These are phyloP conservation scores for Arabidopsis hybrid DNA, from an alignment of 441 rosid genomes.

Conservation along the genomic window DNA sequence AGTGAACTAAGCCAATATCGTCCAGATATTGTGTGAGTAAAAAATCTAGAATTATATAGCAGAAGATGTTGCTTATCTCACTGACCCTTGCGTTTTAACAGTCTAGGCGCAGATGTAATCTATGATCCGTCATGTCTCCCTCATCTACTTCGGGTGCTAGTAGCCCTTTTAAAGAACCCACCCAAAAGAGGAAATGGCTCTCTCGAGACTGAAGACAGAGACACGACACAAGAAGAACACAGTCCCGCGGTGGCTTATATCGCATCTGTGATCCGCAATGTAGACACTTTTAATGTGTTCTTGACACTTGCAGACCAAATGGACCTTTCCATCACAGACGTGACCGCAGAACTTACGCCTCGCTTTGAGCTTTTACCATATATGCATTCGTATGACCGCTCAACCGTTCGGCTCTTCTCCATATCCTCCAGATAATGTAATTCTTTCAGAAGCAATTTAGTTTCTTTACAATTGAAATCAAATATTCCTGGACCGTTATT, in stretches of 20 bases:
- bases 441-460: not conserved
- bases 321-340: slow-evolving; percentile 55
- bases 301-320: slow-evolving; percentile 60
- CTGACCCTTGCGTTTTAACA: slow-evolving; percentile 24
- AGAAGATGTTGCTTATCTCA: slow-evolving; percentile 16
- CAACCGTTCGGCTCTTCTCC: slow-evolving; percentile 57
- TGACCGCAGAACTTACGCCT: slow-evolving; percentile 59
- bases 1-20: slow-evolving; percentile 49
- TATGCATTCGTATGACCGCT: slow-evolving; percentile 70
- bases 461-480: not conserved
- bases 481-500: slow-evolving; percentile 6
- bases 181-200: slow-evolving; percentile 28
- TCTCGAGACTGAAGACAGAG: slow-evolving; percentile 25
- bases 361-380: slow-evolving; percentile 65
- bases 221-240: slow-evolving; percentile 16
- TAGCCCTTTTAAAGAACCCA: slow-evolving; percentile 54
- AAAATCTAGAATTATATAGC: no score
- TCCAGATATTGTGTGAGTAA: slow-evolving; percentile 74
- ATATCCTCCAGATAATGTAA: slow-evolving; percentile 44
- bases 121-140: slow-evolving; percentile 83
- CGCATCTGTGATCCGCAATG: slow-evolving; percentile 71
- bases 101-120: slow-evolving; percentile 84
- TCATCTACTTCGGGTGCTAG: slow-evolving; percentile 65
- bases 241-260: slow-evolving; percentile 59
- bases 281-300: slow-evolving; percentile 63